Percentiles rank a stretch among this genome's conserved stretches.
Conservation (phyloP, 192 early-diverging fungal species). For the Thoreauomyces humboldtii region DNA sequence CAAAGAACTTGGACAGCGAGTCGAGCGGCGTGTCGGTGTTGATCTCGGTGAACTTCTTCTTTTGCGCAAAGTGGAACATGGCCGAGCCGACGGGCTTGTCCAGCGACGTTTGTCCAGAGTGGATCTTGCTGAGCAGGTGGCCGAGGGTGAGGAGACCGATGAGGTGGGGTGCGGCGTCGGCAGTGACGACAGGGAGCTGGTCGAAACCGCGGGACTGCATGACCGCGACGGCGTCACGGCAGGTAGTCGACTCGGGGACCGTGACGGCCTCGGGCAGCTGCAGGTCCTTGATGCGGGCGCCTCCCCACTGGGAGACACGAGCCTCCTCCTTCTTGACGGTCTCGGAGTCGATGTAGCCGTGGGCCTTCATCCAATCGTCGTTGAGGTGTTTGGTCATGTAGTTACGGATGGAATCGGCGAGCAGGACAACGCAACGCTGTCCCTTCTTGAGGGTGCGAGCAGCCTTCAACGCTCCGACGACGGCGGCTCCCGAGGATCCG, state of each 20-base stretch:
- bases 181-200: slow-evolving; percentile 87
- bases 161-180: slow-evolving; percentile 38
- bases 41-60: slow-evolving; percentile 81
- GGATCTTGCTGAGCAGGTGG: slow-evolving; percentile 78
- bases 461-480: slow-evolving; percentile 82
- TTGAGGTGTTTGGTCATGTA: slow-evolving; percentile 99
- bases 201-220: slow-evolving; percentile 90
- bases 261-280: slow-evolving; percentile 82
- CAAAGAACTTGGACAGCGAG: slow-evolving; percentile 84
- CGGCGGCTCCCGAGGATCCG: slow-evolving; percentile 91
- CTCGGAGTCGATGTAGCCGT: slow-evolving; percentile 81
- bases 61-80: slow-evolving; percentile 79
- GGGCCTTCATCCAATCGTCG: slow-evolving; percentile 93
- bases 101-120: slow-evolving; percentile 64
- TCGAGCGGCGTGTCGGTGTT: slow-evolving; percentile 82
- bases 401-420: slow-evolving; percentile 97
- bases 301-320: slow-evolving; percentile 71
- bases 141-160: slow-evolving; percentile 86
- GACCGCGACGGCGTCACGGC: slow-evolving; percentile 78
- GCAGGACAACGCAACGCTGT: slow-evolving; percentile 88
- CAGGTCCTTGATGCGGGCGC: slow-evolving; percentile 80
- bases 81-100: slow-evolving; percentile 59
- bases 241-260: slow-evolving; percentile 66
- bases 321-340: slow-evolving; percentile 62
- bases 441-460: slow-evolving; percentile 82